Base-by-base conservation (phyloP, 352 stramenopile species). In the Globisporangium apiculatum region DNA sequence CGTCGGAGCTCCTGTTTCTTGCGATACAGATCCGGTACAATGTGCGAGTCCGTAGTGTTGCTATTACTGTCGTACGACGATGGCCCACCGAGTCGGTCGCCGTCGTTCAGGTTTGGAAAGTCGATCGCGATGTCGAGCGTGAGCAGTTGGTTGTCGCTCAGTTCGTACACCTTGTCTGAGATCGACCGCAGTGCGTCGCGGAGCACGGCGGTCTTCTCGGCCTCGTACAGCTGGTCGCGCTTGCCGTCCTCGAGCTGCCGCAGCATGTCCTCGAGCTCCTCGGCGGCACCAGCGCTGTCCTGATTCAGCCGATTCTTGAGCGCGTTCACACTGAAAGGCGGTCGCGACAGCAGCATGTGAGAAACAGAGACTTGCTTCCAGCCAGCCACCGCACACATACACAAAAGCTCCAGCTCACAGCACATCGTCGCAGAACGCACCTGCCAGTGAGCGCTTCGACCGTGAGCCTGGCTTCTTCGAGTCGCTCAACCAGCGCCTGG, bases 251-350 rank as follows among this genome's bases (percentile, higher is more conserved):
- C 79, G 35, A 90, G 70, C 63, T 88, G 76, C 5, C 70, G 66
- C 68, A 79, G 61, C 75, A 90, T 85, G 8, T 69, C 64, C 48
- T 91, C 76, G 18, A 88, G 69, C 51, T 89, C 72, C 42, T 89
- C 73, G 0, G 73, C 76, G 1, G 77, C 75, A 7, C 79, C 76
- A 37, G 75, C 79, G 47, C 70, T 89, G 51, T 89, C 79, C 45
- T 92, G 82, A 38, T 89, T 87, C 35, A 90, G 58, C 0, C 76
- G 66, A 48, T 81, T 71, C 63, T 90, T 92, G 11, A 90, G 57
- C 18, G 79, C 75, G n/a, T 78, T 77, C 11, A 90, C 74, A 53
- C 82, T 91, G 47, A 31, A 3, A 31, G 24, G 24, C 24, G 24
- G 24, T 31, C 24, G 24, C 24, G 2, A 46, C 8, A 35, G 10